Conservation (phyloP, 768 basidiomycete species). For the Ramaria rubella region DNA sequence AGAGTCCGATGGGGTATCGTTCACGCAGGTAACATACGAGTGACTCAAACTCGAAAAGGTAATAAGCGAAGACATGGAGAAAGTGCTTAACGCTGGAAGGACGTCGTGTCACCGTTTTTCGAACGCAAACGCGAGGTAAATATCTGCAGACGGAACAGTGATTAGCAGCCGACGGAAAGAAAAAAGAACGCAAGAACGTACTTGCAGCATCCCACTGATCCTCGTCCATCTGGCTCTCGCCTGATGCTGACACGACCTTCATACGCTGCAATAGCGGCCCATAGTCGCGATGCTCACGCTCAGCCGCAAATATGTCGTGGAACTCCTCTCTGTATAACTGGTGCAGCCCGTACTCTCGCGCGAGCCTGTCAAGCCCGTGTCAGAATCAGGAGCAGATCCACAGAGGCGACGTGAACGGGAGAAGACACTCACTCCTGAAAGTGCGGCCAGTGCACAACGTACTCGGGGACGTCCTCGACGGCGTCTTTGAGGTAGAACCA, state of each 20-base stretch:
- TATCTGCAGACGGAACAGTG: constrained; percentile 46
- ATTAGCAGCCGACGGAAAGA: constrained; percentile 1
- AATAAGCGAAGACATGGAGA: too few species aligned
- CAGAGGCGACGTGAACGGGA: not conserved
- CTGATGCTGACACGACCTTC: constrained; percentile 83
- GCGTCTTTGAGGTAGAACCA: constrained; percentile 92
- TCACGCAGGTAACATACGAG: too few species aligned
- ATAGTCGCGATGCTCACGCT: constrained; percentile 75
- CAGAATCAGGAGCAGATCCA: constrained; percentile 13
- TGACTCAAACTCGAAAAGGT: too few species aligned
- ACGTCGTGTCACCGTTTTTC: constrained; percentile 57
- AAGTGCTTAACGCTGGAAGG: too few species aligned
- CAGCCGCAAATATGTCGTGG: constrained; percentile 79
- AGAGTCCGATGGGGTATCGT: too few species aligned
- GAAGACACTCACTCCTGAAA: constrained; percentile 63
- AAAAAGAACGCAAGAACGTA: constrained; percentile 37
- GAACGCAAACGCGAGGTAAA: constrained; percentile 91
- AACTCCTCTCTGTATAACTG: constrained; percentile 82
- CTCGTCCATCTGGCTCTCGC: constrained; percentile 88
- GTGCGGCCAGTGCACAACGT: constrained; percentile 91
- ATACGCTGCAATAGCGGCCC: constrained; percentile 78
- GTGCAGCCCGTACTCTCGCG: constrained; percentile 69
- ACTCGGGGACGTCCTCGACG: constrained; percentile 96
- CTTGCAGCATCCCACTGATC: constrained; percentile 99
- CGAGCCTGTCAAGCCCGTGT: constrained; percentile 76